phyloP scores from a whole-genome alignment of 2,329 filamentous ascomycete genomes.

The Atkinsonella texensis region DNA sequence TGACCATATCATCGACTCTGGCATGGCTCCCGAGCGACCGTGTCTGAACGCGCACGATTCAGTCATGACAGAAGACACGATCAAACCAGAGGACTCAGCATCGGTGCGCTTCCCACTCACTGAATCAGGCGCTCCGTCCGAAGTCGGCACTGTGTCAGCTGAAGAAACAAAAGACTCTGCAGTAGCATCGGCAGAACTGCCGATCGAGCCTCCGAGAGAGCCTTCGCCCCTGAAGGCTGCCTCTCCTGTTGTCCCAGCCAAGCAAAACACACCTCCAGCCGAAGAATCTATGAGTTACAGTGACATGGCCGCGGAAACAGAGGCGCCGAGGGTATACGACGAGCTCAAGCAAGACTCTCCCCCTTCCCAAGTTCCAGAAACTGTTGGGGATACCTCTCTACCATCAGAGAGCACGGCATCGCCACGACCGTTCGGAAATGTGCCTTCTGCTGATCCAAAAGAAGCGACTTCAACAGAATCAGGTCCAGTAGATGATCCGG shows the following conservation, averaged over 20 bases:
- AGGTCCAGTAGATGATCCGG: not conserved
- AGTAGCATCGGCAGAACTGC: conserved; percentile 3
- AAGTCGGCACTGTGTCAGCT: conserved; percentile 13
- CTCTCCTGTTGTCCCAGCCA: conserved; percentile 9
- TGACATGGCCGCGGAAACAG: not conserved
- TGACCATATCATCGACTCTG: conserved; percentile 12
- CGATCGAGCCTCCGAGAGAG: not conserved
- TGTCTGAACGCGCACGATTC: conserved; percentile 19
- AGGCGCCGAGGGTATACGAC: not conserved
- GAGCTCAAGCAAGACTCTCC: not conserved
- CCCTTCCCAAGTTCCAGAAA: not conserved
- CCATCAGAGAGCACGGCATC: not conserved
- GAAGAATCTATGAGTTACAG: not conserved
- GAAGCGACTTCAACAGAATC: not conserved
- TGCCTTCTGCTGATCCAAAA: not conserved
- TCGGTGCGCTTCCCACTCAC: conserved; percentile 18
- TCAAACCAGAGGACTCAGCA: conserved; percentile 27
- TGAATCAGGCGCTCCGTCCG: conserved; percentile 18
- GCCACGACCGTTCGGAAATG: not conserved
- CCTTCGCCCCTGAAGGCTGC: conserved; percentile 9
- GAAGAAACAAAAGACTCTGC: conserved; percentile 12
- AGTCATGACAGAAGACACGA: conserved; percentile 24
- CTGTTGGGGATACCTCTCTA: not conserved
- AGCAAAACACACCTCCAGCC: not conserved
- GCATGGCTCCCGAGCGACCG: conserved; percentile 12